These are phyloP conservation scores for Austroboletus festivus DNA, from an alignment of 768 basidiomycete species.

Conservation along the genomic window DNA sequence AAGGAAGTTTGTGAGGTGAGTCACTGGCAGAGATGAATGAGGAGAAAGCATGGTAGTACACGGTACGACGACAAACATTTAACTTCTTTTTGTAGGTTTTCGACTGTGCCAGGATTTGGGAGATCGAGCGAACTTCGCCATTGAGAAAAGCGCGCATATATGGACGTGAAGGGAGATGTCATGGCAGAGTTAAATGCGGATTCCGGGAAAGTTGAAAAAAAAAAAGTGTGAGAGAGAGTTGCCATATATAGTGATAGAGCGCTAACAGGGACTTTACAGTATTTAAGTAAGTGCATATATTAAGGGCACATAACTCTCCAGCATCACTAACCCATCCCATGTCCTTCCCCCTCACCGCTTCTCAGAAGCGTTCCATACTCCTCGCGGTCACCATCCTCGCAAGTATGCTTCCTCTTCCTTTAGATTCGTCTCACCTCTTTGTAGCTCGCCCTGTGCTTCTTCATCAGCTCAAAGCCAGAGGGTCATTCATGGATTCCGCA, in stretches of 20 bases:
- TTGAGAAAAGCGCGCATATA: conserved; percentile 69
- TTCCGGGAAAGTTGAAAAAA: conserved; percentile 25
- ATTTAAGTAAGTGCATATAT: too few relatives aligned
- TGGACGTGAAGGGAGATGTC: conserved; percentile 50
- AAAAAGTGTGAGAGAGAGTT: conserved; percentile 26
- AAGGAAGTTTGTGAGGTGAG: conserved; percentile 89
- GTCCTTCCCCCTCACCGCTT: conserved; percentile 25
- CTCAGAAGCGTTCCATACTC: conserved; percentile 30
- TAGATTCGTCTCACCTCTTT: background rate
- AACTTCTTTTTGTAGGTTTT: conserved; percentile 91
- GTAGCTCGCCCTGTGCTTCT: conserved; percentile 22
- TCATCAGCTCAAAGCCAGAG: conserved; percentile 13
- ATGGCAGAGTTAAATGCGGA: conserved; percentile 30
- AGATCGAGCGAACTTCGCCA: conserved; percentile 83
- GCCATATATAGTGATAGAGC: too few relatives aligned
- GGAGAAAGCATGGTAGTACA: background rate
- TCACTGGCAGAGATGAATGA: conserved; percentile 47
- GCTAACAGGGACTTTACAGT: too few relatives aligned
- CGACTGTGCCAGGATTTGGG: conserved; percentile 88
- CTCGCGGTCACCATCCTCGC: conserved; percentile 27
- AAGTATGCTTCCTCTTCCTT: background rate
- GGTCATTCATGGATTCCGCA: too few relatives aligned
- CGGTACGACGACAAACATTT: conserved; percentile 56
- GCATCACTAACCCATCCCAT: conserved; percentile 1
- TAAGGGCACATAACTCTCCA: background rate